phyloP scores from a whole-genome alignment of 2,329 filamentous ascomycete genomes.

The Nemania diffusa region DNA sequence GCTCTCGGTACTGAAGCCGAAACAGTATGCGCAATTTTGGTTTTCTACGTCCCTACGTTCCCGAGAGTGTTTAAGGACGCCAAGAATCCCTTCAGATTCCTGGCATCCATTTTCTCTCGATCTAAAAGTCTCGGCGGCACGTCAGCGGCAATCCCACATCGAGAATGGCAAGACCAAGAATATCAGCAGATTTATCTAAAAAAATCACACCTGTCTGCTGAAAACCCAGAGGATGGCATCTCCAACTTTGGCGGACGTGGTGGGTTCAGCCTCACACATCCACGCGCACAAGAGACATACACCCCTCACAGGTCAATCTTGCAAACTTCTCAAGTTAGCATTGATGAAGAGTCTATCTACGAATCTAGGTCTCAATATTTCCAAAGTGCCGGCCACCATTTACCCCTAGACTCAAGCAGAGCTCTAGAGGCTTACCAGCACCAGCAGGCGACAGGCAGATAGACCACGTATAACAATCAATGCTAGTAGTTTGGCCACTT shows the following conservation, averaged over 20 bases:
- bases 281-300: background rate
- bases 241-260: background rate
- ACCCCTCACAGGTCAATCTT: conserved; percentile 1
- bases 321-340: background rate
- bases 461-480: too few relatives aligned
- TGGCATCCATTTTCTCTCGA: background rate
- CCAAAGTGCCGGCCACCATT: too few relatives aligned
- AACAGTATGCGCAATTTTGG: conserved; percentile 7
- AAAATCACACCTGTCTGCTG: too few relatives aligned
- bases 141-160: too few relatives aligned
- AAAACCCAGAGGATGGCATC: too few relatives aligned
- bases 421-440: too few relatives aligned
- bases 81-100: conserved; percentile 8
- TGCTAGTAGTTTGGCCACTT: too few relatives aligned
- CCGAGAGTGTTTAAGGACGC: conserved; percentile 11
- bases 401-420: too few relatives aligned
- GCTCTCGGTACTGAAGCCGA: conserved; percentile 10
- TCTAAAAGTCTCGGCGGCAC: background rate
- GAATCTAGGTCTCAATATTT: too few relatives aligned
- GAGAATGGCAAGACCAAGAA: too few relatives aligned
- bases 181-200: too few relatives aligned
- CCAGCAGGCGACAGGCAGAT: too few relatives aligned
- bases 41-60: conserved; percentile 17
- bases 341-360: background rate
- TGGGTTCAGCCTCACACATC: background rate